phyloP scores from a whole-genome alignment of 345 rosid species.

The Citrus australasica region DNA sequence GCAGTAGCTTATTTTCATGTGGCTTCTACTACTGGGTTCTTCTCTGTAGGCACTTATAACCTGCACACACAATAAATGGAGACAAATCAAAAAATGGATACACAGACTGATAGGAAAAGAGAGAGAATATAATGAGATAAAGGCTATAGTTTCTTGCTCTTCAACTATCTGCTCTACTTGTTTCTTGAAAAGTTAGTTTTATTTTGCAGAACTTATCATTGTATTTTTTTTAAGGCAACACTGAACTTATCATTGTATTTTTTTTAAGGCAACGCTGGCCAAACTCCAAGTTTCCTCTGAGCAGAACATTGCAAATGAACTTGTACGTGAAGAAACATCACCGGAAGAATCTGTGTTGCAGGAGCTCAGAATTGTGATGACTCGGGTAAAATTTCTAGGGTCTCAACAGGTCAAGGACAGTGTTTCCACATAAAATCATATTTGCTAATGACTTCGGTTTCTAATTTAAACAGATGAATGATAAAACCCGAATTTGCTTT shows the following conservation, averaged over 20 bases:
- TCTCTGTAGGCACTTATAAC: background rate
- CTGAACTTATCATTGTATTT: conserved; percentile 14
- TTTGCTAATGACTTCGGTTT: conserved; percentile 6
- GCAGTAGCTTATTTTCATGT: background rate
- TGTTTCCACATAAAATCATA: background rate
- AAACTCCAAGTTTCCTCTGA: conserved; percentile 19
- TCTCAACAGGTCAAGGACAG: background rate
- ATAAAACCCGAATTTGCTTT: conserved; percentile 64
- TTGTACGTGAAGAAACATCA: conserved; percentile 31
- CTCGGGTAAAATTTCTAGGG: conserved; percentile 43
- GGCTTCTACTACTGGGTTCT: background rate
- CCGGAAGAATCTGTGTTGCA: conserved; percentile 57
- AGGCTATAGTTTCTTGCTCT: background rate
- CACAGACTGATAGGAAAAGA: background rate
- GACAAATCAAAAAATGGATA: background rate
- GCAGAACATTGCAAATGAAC: conserved; percentile 27
- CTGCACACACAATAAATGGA: background rate
- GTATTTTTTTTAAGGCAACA: conserved; percentile 27
- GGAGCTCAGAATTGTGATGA: conserved; percentile 64
- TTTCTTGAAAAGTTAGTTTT: background rate
- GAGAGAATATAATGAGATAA: background rate
- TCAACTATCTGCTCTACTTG: background rate
- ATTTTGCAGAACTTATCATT: conserved; percentile 3
- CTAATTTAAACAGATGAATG: conserved; percentile 44
- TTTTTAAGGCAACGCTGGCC: conserved; percentile 24